These are phyloP conservation scores for Zygoascus tannicola DNA, from an alignment of 805 yeast genomes.

Conservation along the genomic window DNA sequence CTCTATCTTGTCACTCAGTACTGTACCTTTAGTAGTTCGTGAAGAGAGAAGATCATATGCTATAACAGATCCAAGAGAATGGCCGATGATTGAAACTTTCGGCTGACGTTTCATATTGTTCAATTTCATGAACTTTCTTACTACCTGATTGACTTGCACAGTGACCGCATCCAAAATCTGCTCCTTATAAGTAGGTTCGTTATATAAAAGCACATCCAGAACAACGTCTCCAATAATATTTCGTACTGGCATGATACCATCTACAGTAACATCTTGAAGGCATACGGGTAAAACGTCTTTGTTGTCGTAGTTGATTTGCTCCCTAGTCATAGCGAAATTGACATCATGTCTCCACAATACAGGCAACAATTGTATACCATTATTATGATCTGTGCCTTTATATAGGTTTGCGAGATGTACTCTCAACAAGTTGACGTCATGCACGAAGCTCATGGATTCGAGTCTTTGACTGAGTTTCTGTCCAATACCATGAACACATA, in stretches of 20 bases:
- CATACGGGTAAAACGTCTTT: constrained; percentile 23
- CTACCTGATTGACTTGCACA: constrained; percentile 53
- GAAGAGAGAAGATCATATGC: constrained; percentile 55
- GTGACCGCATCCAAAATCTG: constrained; percentile 57
- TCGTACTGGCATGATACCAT: constrained; percentile 63
- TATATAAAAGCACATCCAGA: constrained; percentile 66
- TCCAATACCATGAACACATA: constrained; percentile 95
- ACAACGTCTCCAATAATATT: constrained; percentile 78
- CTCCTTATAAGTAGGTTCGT: constrained; percentile 57
- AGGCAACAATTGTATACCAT: constrained; percentile 70
- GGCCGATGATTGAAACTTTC: constrained; percentile 79
- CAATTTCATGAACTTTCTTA: constrained; percentile 44
- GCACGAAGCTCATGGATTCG: constrained; percentile 79
- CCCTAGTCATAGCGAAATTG: constrained; percentile 18
- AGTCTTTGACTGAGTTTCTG: constrained; percentile 72
- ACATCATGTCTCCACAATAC: constrained; percentile 78
- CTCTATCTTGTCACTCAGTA: constrained; percentile 6
- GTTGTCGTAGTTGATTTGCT: constrained; percentile 10
- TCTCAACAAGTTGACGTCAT: constrained; percentile 61
- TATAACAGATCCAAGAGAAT: constrained; percentile 85
- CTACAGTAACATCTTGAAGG: constrained; percentile 59
- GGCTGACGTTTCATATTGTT: constrained; percentile 51
- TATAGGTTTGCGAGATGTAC: constrained; percentile 11
- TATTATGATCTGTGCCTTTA: constrained; percentile 3
- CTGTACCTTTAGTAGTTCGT: constrained; percentile 15